phyloP scores from a whole-genome alignment of 1,284 basidiomycete species.

The Ustilago cynodontis region DNA sequence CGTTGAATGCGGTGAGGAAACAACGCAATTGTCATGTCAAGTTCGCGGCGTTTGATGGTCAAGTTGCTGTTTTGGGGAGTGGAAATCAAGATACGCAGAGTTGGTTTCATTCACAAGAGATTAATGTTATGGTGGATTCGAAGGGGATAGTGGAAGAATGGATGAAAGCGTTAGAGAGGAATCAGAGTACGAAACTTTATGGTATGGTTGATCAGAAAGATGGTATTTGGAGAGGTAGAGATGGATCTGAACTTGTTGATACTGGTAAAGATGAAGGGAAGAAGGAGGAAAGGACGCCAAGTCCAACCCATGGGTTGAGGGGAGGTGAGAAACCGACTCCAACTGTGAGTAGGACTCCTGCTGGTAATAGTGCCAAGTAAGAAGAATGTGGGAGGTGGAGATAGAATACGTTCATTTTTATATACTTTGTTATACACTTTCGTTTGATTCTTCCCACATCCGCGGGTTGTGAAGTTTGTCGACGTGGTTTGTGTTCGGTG shows the following conservation, averaged over 20 bases:
- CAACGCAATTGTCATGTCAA: slow-evolving; percentile 80
- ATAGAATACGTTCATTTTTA: not conserved
- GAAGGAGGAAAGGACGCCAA: no score
- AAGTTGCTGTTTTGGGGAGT: slow-evolving; percentile 79
- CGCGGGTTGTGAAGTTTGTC: no score
- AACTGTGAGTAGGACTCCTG: not conserved
- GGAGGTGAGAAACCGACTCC: not conserved
- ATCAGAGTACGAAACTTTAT: slow-evolving; percentile 80
- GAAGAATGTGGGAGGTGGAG: not conserved
- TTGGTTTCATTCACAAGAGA: slow-evolving; percentile 84
- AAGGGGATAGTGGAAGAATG: slow-evolving; percentile 76
- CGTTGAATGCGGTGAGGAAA: slow-evolving; percentile 80
- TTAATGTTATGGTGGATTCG: slow-evolving; percentile 81
- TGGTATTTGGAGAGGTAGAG: slow-evolving; percentile 78
- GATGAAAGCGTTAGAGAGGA: slow-evolving; percentile 76
- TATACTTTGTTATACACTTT: not conserved
- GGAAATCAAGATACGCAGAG: slow-evolving; percentile 77
- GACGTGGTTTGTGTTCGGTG: no score
- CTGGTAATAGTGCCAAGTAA: not conserved
- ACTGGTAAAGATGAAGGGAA: slow-evolving; percentile 48
- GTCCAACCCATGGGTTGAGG: not conserved
- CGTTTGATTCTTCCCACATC: no score
- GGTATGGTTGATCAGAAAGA: slow-evolving; percentile 76
- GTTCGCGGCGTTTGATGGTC: slow-evolving; percentile 80
- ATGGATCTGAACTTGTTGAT: slow-evolving; percentile 56